Evolutionary conservation across 441 rosid genomes (phyloP), one percentile per base, ranked within the genome.

Genomic region (Pelargonium cotyledonis): DNA sequence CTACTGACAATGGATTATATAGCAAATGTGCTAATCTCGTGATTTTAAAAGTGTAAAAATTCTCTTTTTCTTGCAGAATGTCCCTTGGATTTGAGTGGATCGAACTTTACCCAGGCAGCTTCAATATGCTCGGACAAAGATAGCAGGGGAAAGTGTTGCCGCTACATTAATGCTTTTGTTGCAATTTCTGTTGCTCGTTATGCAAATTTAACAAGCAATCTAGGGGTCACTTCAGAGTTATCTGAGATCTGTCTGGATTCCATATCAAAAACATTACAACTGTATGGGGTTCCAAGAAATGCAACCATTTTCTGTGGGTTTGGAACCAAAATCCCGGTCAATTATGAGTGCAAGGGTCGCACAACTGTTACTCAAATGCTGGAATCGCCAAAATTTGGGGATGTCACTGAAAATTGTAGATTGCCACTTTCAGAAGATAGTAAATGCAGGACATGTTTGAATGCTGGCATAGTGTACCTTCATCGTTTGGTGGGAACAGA

Each of bases 91-190:
- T 78, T 91, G 43, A 88, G 84, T 60, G 81, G 75, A 68, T 83
- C 96, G 15, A 90, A 95, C 76, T 86, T 87, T 64, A 91, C 92
- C 62, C 76, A 87, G 10, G 86, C 85, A 75, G 96, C 97, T 43
- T 84, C 97, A 6, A 63, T 91, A 65, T 95, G 99, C 78, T 85
- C 97, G 1, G 78, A 75, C 70, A 72, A 81, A 43, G 84, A 81
- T 41, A 84, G 87, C 47, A 82, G 94, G 84, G 94, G 84, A 63
- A 89, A 86, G 74, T 94, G 99, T 75, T 94, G 97, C 84, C 96
- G 95, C 65, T 88, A 94, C 80, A 89, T 94, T 73, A 94, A 94
- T 72, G 93, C 96, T 66, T 88, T 86, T 53, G 60, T 88, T 77
- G 92, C 96, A 2, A 73, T 86, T 71, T 89, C 99, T 1, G 72